These are phyloP conservation scores for Colletotrichum sp. DNA, from an alignment of 2,329 filamentous ascomycete genomes.

Conservation along the genomic window DNA sequence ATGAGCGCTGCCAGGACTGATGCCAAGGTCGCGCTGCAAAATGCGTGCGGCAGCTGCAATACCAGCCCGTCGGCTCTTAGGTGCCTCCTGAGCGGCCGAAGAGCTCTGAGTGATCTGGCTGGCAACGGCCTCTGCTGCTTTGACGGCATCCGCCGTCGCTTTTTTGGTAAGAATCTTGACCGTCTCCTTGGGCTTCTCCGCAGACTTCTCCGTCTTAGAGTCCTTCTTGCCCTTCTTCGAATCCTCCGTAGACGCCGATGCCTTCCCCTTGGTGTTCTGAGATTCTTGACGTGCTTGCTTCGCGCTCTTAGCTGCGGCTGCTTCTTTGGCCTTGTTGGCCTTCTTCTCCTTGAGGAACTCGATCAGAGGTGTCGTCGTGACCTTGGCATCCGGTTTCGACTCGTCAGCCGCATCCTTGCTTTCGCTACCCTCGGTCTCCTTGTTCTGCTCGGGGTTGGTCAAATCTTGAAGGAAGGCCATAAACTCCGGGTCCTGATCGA, in stretches of 20 bases:
- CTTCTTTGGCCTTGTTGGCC: slow-evolving; percentile 71
- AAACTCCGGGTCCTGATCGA: slow-evolving; percentile 95
- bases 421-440: slow-evolving; percentile 49
- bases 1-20: slow-evolving; percentile 68
- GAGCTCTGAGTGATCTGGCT: slow-evolving; percentile 42
- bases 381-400: slow-evolving; percentile 59
- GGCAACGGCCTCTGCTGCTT: slow-evolving; percentile 49
- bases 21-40: slow-evolving; percentile 68
- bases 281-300: slow-evolving; percentile 64
- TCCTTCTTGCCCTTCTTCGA: slow-evolving; percentile 64
- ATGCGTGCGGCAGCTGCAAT: slow-evolving; percentile 70
- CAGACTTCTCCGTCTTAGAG: slow-evolving; percentile 54
- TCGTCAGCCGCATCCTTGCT: slow-evolving; percentile 53
- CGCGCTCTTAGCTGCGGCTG: slow-evolving; percentile 55
- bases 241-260: slow-evolving; percentile 45
- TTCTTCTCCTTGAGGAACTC: slow-evolving; percentile 93
- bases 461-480: slow-evolving; percentile 90
- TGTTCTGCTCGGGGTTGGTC: slow-evolving; percentile 68
- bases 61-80: slow-evolving; percentile 64
- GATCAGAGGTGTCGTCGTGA: slow-evolving; percentile 86
- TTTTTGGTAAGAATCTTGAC: slow-evolving; percentile 70
- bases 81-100: slow-evolving; percentile 37
- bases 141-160: slow-evolving; percentile 53
- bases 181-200: slow-evolving; percentile 60
- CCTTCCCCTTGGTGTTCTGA: slow-evolving; percentile 54